These are phyloP conservation scores for Solanum chilense DNA, from an alignment of 257 asterid species.

Conservation along the genomic window DNA sequence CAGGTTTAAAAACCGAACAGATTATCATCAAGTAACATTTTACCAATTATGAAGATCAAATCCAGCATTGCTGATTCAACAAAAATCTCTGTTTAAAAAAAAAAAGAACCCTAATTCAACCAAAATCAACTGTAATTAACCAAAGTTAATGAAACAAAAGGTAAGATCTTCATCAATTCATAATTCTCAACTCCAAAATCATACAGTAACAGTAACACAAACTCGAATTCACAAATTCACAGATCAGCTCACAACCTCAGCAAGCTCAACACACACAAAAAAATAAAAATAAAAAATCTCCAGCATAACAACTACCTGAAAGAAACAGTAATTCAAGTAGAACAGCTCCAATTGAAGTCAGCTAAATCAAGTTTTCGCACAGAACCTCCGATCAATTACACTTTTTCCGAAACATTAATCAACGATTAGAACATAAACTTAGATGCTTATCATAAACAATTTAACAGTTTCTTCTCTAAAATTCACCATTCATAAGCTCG, in stretches of 20 bases:
- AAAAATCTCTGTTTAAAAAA: conserved; percentile 28
- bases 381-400: conserved; percentile 8
- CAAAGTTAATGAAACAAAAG: background rate
- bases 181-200: background rate
- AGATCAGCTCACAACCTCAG: background rate
- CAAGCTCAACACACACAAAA: background rate
- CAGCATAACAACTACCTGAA: background rate
- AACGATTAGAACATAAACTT: background rate
- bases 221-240: background rate
- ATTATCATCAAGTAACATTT: conserved; percentile 1
- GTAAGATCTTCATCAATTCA: conserved; percentile 7
- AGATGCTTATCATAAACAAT: background rate
- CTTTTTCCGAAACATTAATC: background rate
- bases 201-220: background rate
- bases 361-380: background rate
- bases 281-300: background rate
- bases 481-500: background rate
- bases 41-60: conserved; percentile 44
- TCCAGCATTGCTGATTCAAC: conserved; percentile 37
- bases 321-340: background rate
- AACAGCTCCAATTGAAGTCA: background rate
- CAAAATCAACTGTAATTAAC: conserved; percentile 8
- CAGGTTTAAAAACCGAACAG: background rate
- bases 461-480: background rate
- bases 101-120: conserved; percentile 25